These are phyloP conservation scores for Solanum stenotomum DNA, from an alignment of 257 asterid genomes.

Conservation along the genomic window DNA sequence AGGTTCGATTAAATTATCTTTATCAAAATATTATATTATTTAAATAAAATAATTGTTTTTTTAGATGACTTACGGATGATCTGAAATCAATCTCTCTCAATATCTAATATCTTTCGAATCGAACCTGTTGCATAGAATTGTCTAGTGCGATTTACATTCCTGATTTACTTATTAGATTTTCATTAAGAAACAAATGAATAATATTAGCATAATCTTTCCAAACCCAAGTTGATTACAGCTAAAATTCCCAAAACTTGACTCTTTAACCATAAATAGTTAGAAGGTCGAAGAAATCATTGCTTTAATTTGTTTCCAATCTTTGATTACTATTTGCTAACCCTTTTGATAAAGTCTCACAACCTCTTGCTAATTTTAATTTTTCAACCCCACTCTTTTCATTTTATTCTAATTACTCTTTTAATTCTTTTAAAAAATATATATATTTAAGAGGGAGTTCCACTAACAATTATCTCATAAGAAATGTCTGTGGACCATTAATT, in stretches of 20 bases:
- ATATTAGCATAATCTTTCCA: not conserved
- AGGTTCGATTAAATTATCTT: not conserved
- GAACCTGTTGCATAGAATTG: no score
- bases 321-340: not conserved
- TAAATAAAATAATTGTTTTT: not conserved
- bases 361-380: not conserved
- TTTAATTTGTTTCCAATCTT: not conserved
- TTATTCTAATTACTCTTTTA: not conserved
- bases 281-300: not conserved
- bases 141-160: no score
- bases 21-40: not conserved
- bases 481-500: not conserved
- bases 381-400: not conserved
- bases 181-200: not conserved
- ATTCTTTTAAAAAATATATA: not conserved
- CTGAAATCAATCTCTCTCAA: no score
- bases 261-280: not conserved
- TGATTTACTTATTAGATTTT: not conserved
- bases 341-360: not conserved
- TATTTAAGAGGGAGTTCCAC: not conserved
- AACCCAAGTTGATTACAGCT: not conserved
- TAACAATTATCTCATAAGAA: not conserved
- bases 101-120: no score
- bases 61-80: no score
- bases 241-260: not conserved